These are phyloP conservation scores for Phytophthora fragariaefolia DNA, from an alignment of 352 stramenopile species.

Conservation along the genomic window DNA sequence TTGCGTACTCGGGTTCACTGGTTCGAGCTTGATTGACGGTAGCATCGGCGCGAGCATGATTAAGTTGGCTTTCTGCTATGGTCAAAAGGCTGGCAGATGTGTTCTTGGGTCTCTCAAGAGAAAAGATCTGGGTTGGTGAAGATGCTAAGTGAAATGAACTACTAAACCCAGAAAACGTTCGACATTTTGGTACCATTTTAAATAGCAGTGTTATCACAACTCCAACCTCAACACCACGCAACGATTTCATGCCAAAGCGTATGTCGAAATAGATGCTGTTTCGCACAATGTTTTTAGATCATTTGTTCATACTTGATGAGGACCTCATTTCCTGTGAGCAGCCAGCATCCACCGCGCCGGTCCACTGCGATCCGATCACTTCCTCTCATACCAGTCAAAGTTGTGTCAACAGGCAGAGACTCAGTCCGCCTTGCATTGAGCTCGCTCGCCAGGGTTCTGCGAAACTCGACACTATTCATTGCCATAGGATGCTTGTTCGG, in stretches of 20 bases:
- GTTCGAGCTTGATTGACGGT: conserved; percentile 35
- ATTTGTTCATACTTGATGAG: conserved; percentile 4
- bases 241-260: too few relatives aligned
- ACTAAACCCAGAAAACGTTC: too few relatives aligned
- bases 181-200: too few relatives aligned
- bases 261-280: too few relatives aligned
- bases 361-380: conserved; percentile 1
- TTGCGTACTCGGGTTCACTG: too few relatives aligned
- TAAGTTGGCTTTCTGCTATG: conserved; percentile 45
- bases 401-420: neutral
- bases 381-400: neutral
- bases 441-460: conserved; percentile 5
- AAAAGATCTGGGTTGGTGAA: too few relatives aligned
- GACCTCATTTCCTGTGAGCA: neutral
- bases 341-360: neutral
- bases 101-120: conserved; percentile 80
- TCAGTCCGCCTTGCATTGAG: neutral
- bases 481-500: conserved; percentile 11
- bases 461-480: conserved; percentile 9
- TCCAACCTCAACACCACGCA: too few relatives aligned
- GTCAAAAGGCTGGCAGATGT: conserved; percentile 56
- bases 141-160: too few relatives aligned
- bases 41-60: conserved; percentile 49
- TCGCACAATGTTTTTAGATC: too few relatives aligned
- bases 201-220: too few relatives aligned